Percentiles rank a stretch among this genome's conserved stretches.
Conservation (phyloP, 2,329 filamentous ascomycete species). For the Pyricularia sp. region DNA sequence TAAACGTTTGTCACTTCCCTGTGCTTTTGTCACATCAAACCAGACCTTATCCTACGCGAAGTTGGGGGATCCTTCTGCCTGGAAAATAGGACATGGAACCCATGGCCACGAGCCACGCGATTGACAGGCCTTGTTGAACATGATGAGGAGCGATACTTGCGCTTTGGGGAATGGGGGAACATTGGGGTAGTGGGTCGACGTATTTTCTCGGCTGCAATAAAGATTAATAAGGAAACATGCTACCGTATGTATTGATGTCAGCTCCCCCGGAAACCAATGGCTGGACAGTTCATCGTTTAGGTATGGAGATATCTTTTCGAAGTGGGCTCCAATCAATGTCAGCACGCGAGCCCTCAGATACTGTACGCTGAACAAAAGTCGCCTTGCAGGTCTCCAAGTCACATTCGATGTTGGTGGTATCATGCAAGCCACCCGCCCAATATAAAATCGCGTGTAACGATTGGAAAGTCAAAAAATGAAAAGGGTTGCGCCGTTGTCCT, state of each 20-base stretch:
- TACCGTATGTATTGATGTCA: too few species aligned
- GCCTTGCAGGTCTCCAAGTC: neutral
- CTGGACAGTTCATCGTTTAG: neutral
- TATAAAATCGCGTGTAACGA: neutral
- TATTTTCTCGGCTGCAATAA: neutral
- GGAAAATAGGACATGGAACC: too few species aligned
- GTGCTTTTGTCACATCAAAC: too few species aligned
- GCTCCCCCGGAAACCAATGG: neutral
- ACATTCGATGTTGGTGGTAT: neutral
- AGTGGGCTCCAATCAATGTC: neutral
- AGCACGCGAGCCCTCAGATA: neutral
- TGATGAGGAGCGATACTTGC: too few species aligned
- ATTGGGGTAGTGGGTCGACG: too few species aligned
- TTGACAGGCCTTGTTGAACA: too few species aligned
- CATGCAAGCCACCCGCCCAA: neutral
- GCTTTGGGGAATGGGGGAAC: too few species aligned
- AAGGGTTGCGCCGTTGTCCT: neutral
- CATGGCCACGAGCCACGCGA: too few species aligned
- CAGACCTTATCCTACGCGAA: too few species aligned
- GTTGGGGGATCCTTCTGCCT: too few species aligned
- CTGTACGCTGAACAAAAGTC: neutral
- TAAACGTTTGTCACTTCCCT: too few species aligned
- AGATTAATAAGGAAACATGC: neutral
- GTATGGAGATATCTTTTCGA: neutral
- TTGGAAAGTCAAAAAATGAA: neutral